Evolutionary conservation across 2,329 filamentous ascomycete species (phyloP).

Genomic region (Chrysoporthe cubensis): DNA sequence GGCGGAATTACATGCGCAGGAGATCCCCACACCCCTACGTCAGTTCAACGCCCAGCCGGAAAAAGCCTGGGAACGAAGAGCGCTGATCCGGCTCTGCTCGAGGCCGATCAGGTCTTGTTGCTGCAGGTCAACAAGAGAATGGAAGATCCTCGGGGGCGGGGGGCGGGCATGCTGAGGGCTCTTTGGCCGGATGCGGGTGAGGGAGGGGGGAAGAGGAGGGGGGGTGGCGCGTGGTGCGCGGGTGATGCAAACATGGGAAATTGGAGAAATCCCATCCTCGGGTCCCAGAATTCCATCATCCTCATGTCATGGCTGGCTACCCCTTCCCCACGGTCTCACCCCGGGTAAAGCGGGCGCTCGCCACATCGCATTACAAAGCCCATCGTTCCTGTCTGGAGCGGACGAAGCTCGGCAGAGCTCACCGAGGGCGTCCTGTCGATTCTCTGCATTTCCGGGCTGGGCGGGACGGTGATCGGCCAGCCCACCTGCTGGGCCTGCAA

Average conservation of each 20-base stretch:
- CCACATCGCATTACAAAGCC: no score
- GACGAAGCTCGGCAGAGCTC: no score
- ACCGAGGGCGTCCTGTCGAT: no score
- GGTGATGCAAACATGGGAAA: neutral
- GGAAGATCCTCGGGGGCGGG: neutral
- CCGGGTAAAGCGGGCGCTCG: no score
- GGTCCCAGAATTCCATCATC: conserved; percentile 4
- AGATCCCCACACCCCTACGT: neutral
- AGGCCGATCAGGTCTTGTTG: neutral
- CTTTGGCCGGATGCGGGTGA: neutral
- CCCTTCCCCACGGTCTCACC: no score
- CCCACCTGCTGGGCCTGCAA: no score
- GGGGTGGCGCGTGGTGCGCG: neutral
- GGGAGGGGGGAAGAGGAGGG: neutral
- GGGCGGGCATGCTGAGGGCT: neutral
- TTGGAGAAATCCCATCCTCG: conserved; percentile 9
- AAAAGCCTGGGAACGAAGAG: neutral
- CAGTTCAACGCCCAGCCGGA: neutral
- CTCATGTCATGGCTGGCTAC: neutral
- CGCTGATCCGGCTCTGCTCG: neutral
- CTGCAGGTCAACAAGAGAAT: neutral
- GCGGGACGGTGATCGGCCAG: no score
- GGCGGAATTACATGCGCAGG: no score
- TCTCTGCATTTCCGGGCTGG: no score
- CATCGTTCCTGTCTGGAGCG: no score